Evolutionary conservation across 2,329 filamentous ascomycete genomes (phyloP), one percentile per base, ranked within the genome.

Genomic region (Aspergillus luchuensis): DNA sequence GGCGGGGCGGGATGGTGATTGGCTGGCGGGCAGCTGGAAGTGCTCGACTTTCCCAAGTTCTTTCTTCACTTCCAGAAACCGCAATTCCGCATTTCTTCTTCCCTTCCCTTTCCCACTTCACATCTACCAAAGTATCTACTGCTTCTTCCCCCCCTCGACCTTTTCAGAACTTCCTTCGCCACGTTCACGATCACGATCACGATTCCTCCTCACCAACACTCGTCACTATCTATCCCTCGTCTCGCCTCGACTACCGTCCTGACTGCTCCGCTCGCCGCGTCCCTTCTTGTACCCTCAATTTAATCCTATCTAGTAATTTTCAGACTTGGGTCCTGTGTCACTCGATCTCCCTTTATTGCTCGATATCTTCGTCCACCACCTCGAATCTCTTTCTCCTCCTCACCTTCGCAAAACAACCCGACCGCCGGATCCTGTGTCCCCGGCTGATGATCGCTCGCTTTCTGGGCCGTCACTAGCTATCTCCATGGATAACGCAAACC

Each of bases 401-500:
- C 23, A 50, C 21, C 41, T 54, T 51, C 45, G 30, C 48, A 21
- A 11, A 19, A n/a, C 30, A 11, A 15, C 39, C 33, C 53, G 47
- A 50, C 53, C 53, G 53, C 53, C 53, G 25, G 36, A 56, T 47
- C 53, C 39, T 47, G 53, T 56, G 39, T 36, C n/a, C 53, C 54
- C 67, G 66, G 66, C 74, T 70, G 69, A 76, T 76, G 74, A 76
- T 67, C 70, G 72, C 71, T 75, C 68, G 62, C 69, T 70, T 72
- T 69, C 65, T 70, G 71, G 72, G 72, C 72, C 67, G 69, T 69
- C 65, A 68, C 68, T 65, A 72, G 65, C 69, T 68, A 70, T 59
- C 71, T 71, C 73, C 70, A 81, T 81, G 79, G 79, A 81, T 77
- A 79, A 80, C 76, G 79, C 79, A 73, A 81, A 80, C 71, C 69